These are phyloP conservation scores for Pichia californica DNA, from an alignment of 805 yeast species.

Conservation along the genomic window DNA sequence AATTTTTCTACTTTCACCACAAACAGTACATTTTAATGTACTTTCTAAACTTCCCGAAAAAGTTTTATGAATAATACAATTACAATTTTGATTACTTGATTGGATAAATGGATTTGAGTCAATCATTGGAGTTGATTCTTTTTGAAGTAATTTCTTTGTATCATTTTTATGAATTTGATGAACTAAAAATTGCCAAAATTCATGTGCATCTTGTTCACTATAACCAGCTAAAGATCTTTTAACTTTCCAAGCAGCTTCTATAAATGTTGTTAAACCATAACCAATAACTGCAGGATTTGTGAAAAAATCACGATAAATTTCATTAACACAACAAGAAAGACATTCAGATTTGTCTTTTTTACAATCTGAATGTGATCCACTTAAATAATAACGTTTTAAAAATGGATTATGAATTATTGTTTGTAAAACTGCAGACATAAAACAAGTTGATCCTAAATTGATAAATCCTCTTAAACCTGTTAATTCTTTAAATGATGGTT, in stretches of 20 bases:
- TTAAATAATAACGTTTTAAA: slow-evolving; percentile 67
- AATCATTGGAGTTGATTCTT: neutral
- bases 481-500: slow-evolving; percentile 49
- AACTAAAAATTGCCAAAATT: slow-evolving; percentile 86
- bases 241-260: slow-evolving; percentile 83
- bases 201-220: slow-evolving; percentile 98
- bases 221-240: slow-evolving; percentile 87
- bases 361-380: slow-evolving; percentile 65
- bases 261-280: slow-evolving; percentile 72
- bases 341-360: slow-evolving; percentile 42
- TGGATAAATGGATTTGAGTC: slow-evolving; percentile 2
- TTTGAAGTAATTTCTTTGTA: slow-evolving; percentile 21
- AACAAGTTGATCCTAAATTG: slow-evolving; percentile 96
- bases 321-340: slow-evolving; percentile 80
- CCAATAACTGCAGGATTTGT: slow-evolving; percentile 58
- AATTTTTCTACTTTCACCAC: slow-evolving; percentile 58
- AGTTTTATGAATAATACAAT: slow-evolving; percentile 74
- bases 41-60: slow-evolving; percentile 83
- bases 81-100: slow-evolving; percentile 35
- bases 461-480: slow-evolving; percentile 85
- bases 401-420: slow-evolving; percentile 86
- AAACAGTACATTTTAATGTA: slow-evolving; percentile 65
- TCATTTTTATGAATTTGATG: slow-evolving; percentile 69
- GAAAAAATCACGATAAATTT: slow-evolving; percentile 68
- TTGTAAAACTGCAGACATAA: slow-evolving; percentile 90